These are phyloP conservation scores for Ganoderma lucidum DNA, from an alignment of 1,284 basidiomycete species.

Conservation along the genomic window DNA sequence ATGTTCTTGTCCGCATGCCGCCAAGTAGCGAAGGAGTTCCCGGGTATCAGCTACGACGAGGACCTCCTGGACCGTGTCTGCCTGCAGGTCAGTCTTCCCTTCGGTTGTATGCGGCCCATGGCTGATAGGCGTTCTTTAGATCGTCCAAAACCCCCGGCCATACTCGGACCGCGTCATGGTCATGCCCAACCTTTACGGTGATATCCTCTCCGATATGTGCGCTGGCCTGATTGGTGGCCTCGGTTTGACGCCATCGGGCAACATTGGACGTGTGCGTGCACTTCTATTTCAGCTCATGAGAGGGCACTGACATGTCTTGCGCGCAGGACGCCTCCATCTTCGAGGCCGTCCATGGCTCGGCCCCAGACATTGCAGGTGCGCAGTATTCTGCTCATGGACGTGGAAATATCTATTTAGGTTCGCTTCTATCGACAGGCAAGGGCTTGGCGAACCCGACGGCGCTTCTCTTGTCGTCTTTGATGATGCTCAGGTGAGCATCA, in stretches of 20 bases:
- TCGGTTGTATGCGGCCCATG: conserved; percentile 3
- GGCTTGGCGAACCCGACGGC: conserved; percentile 99
- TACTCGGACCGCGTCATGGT: conserved; percentile 99
- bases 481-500: conserved; percentile 88
- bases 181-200: conserved; percentile 99
- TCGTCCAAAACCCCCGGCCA: conserved; percentile 93
- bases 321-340: conserved; percentile 96
- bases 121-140: conserved; percentile 48
- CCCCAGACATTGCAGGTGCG: conserved; percentile 85
- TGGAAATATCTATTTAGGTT: neutral
- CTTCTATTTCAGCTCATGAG: conserved; percentile 6
- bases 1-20: conserved; percentile 99
- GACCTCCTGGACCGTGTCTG: conserved; percentile 98
- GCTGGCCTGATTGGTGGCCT: conserved; percentile 98
- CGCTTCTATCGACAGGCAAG: conserved; percentile 65
- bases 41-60: conserved; percentile 94
- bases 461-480: conserved; percentile 91
- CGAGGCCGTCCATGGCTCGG: conserved; percentile 98
- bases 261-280: conserved; percentile 87
- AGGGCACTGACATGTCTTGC: conserved; percentile 29
- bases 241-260: conserved; percentile 97
- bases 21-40: conserved; percentile 96
- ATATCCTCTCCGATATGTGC: conserved; percentile 99
- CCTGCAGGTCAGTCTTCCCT: conserved; percentile 69
- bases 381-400: conserved; percentile 12